Conservation (phyloP, 192 early-diverging fungal species). For the Coemansia sp. region DNA sequence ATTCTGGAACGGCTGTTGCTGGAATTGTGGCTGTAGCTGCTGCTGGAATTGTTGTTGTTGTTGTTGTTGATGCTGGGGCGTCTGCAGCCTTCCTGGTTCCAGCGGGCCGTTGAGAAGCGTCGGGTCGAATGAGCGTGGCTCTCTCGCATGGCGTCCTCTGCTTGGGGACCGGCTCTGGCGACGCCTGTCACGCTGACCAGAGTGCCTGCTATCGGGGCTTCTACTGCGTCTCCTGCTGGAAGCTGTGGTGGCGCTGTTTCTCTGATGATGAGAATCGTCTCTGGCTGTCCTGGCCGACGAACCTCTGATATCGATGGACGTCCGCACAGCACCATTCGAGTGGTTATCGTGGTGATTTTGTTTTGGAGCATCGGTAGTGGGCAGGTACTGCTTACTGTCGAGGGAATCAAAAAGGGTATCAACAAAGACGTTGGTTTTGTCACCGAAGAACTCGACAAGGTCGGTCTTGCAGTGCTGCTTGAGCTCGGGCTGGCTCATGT, state of each 20-base stretch:
- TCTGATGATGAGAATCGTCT: not conserved
- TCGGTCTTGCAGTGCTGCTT: conserved; percentile 42
- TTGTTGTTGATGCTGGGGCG: not conserved
- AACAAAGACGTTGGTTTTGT: conserved; percentile 30
- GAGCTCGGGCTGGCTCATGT: conserved; percentile 32
- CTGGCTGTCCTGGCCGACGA: not conserved
- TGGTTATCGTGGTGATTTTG: not conserved
- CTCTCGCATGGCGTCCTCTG: conserved; percentile 6
- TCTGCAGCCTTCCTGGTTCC: conserved; percentile 10
- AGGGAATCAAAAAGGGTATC: conserved; percentile 36
- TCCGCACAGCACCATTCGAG: not conserved
- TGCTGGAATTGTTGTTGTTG: not conserved
- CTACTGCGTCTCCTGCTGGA: conserved; percentile 25
- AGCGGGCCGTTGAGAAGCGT: conserved; percentile 34
- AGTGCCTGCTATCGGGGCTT: conserved; percentile 13
- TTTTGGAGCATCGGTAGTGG: not conserved
- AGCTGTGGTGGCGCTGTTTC: not conserved
- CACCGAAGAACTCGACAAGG: conserved; percentile 46
- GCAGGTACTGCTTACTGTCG: conserved; percentile 24
- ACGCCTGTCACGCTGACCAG: conserved; percentile 14
- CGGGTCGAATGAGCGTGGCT: conserved; percentile 7
- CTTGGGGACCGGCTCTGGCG: conserved; percentile 18
- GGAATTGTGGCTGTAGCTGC: conserved; percentile 1
- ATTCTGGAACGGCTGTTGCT: conserved; percentile 8
- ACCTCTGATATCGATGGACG: not conserved